Percentiles rank a stretch among this genome's conserved stretches.
Conservation (phyloP, 179 eudicot genomes). For the Pouteria campechiana region DNA sequence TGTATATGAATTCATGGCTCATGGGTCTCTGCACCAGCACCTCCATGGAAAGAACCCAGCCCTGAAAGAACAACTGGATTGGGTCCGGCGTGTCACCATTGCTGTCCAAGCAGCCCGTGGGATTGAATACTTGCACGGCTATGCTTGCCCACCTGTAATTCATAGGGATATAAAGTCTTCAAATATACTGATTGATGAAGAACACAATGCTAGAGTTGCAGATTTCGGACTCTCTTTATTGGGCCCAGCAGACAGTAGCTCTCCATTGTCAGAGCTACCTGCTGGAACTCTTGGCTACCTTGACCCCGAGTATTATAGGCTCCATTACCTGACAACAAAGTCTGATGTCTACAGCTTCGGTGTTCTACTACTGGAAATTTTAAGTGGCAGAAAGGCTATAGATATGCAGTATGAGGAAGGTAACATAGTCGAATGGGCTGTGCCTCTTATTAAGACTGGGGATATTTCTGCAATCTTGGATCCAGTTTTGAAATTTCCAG, state of each 20-base stretch:
- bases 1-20: conserved; percentile 94
- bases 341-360: conserved; percentile 94
- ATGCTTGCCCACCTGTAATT: conserved; percentile 93
- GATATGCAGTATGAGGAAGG: conserved; percentile 91
- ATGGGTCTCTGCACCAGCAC: conserved; percentile 78
- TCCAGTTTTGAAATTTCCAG: conserved; percentile 42
- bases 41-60: conserved; percentile 57
- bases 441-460: conserved; percentile 58
- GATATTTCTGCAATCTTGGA: conserved; percentile 52
- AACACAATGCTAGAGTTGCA: conserved; percentile 88
- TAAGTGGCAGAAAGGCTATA: conserved; percentile 83
- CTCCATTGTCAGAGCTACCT: conserved; percentile 91
- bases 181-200: conserved; percentile 85
- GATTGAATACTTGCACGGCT: conserved; percentile 87
- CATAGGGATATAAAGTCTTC: conserved; percentile 93
- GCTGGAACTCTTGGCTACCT: conserved; percentile 95
- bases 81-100: conserved; percentile 82
- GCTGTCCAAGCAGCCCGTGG: conserved; percentile 94
- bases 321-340: conserved; percentile 88
- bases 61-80: conserved; percentile 57
- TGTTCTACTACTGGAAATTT: conserved; percentile 75
- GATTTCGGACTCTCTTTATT: conserved; percentile 83
- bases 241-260: conserved; percentile 78
- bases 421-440: conserved; percentile 92
- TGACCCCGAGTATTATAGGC: conserved; percentile 87